These are phyloP conservation scores for Telopea speciosissima DNA, from an alignment of 177 flowering plant genomes.

Conservation along the genomic window DNA sequence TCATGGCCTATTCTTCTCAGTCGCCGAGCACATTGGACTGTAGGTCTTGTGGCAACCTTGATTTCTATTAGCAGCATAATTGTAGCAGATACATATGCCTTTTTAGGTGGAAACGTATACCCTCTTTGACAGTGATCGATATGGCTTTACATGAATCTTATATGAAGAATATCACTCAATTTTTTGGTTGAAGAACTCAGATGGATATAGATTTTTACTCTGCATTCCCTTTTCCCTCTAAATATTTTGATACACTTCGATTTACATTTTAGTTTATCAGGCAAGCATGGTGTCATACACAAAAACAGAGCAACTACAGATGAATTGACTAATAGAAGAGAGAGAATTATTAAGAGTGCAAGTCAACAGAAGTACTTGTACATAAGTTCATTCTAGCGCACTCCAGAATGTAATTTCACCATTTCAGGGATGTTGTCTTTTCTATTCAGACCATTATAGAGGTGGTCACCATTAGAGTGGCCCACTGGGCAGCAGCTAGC, in stretches of 20 bases:
- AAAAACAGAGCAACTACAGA: no score
- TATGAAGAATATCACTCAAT: neutral
- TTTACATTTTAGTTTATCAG: neutral
- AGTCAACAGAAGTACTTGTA: no score
- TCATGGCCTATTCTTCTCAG: conserved; percentile 89
- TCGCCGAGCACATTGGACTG: conserved; percentile 93
- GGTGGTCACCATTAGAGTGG: no score
- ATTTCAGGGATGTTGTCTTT: no score
- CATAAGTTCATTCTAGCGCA: no score
- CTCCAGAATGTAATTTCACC: no score
- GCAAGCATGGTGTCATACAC: no score
- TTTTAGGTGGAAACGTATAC: conserved; percentile 84
- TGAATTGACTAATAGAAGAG: no score
- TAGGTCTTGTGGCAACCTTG: conserved; percentile 91
- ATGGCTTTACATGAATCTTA: neutral
- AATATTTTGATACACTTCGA: neutral
- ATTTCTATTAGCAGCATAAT: conserved; percentile 83
- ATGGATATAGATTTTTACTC: neutral
- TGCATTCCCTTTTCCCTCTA: neutral
- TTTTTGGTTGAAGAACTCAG: neutral
- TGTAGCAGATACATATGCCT: conserved; percentile 96
- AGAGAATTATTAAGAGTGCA: no score
- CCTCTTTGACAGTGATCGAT: conserved; percentile 3
- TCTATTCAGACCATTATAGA: no score
- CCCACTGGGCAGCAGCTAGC: no score